These are phyloP conservation scores for Solanum appendiculatum DNA, from an alignment of 257 asterid genomes.

Conservation along the genomic window DNA sequence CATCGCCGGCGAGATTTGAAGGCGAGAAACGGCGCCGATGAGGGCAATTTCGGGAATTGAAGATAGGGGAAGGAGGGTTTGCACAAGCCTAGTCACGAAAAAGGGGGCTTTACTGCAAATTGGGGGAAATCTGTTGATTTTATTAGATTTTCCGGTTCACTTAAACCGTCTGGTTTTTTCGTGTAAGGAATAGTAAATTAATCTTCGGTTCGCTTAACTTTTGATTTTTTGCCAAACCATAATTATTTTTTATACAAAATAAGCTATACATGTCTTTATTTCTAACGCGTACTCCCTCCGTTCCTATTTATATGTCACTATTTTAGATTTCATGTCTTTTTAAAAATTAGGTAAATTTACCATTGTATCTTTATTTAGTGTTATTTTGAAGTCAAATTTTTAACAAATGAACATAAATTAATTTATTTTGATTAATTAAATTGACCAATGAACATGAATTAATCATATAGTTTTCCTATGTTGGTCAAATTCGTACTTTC, in stretches of 20 bases:
- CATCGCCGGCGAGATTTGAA: background rate
- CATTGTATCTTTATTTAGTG: too few relatives aligned
- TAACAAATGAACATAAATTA: too few relatives aligned
- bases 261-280: background rate
- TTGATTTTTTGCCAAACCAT: background rate
- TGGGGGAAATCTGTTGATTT: background rate
- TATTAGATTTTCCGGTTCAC: background rate
- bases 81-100: background rate
- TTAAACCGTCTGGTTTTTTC: background rate
- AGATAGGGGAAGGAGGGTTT: background rate
- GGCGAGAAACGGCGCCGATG: background rate
- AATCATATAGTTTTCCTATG: too few relatives aligned
- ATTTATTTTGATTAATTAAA: too few relatives aligned
- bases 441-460: too few relatives aligned
- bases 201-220: background rate
- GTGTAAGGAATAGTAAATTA: background rate
- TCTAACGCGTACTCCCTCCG: background rate
- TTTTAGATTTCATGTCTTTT: too few relatives aligned
- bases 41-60: background rate
- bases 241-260: background rate
- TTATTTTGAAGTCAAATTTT: too few relatives aligned
- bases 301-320: too few relatives aligned
- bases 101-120: background rate
- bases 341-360: too few relatives aligned
- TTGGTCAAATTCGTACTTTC: too few relatives aligned